A percentile compares a stretch with the other conserved stretches of the same genome.
Conservation (phyloP, 2,329 filamentous ascomycete genomes). For the Arthrobotrys sphaeroides region DNA sequence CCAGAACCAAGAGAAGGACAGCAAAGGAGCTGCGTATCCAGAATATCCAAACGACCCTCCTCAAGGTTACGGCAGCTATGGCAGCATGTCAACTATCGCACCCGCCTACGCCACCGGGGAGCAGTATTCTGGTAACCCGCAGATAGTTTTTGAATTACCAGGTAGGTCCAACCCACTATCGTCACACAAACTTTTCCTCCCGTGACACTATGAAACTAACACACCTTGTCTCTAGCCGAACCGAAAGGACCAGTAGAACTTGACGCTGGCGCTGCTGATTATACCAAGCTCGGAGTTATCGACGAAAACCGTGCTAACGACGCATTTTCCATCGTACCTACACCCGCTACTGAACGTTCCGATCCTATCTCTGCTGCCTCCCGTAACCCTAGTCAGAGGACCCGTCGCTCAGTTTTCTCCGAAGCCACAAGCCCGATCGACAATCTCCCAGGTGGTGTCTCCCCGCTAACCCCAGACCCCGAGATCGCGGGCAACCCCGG, state of each 20-base stretch:
- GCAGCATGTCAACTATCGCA: conserved; percentile 44
- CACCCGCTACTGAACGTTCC: conserved; percentile 48
- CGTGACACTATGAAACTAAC: conserved; percentile 18
- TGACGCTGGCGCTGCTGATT: conserved; percentile 27
- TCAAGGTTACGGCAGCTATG: conserved; percentile 39
- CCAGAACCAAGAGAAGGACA: conserved; percentile 44
- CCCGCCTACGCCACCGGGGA: conserved; percentile 40
- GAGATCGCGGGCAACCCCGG: conserved; percentile 40
- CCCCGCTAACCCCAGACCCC: conserved; percentile 44
- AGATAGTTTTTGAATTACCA: conserved; percentile 44
- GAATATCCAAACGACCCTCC: conserved; percentile 30
- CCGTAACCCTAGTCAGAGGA: conserved; percentile 32
- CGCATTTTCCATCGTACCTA: conserved; percentile 48
- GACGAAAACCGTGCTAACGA: conserved; percentile 27
- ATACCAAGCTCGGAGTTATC: conserved; percentile 43
- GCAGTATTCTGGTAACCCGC: conserved; percentile 35
- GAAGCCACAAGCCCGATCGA: conserved; percentile 46
- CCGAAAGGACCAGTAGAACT: conserved; percentile 47
- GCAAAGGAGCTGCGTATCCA: conserved; percentile 10
- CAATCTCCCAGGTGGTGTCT: conserved; percentile 15
- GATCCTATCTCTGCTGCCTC: conserved; percentile 36
- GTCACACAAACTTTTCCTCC: conserved; percentile 6
- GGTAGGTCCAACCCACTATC: conserved; percentile 13
- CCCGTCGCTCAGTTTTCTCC: conserved; percentile 47
- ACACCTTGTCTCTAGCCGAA: conserved; percentile 28